phyloP scores from a whole-genome alignment of 108 stramenopile genomes.

The Skeletonema potamos region DNA sequence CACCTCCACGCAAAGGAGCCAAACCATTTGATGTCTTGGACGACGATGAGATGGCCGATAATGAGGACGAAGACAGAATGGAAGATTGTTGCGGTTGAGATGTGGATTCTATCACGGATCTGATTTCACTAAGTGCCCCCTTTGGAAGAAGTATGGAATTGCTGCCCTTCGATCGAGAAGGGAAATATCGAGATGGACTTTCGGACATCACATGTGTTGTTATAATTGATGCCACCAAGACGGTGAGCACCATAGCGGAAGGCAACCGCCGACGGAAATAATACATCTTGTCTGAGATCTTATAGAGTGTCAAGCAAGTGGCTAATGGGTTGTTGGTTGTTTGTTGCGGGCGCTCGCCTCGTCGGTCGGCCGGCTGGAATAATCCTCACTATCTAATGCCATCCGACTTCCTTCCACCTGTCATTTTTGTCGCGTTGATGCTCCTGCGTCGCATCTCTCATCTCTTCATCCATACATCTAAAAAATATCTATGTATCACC shows the following conservation, averaged over 20 bases:
- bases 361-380: too few relatives aligned
- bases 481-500: too few relatives aligned
- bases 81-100: neutral
- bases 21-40: neutral
- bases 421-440: too few relatives aligned
- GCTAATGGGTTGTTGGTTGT: too few relatives aligned
- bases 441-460: too few relatives aligned
- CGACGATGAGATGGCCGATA: neutral
- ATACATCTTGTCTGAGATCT: neutral
- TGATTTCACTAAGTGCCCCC: constrained; percentile 29
- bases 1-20: neutral
- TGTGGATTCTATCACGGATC: constrained; percentile 24
- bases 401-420: too few relatives aligned
- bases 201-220: neutral
- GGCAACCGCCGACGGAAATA: neutral
- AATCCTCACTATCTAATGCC: too few relatives aligned
- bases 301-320: too few relatives aligned
- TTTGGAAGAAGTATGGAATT: neutral
- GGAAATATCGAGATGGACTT: constrained; percentile 1
- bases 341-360: too few relatives aligned
- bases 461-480: too few relatives aligned
- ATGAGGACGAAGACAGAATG: constrained; percentile 3
- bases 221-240: neutral
- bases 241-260: neutral
- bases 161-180: constrained; percentile 4